These are phyloP conservation scores for Inonotus obliquus DNA, from an alignment of 1,284 basidiomycete genomes.

Conservation along the genomic window DNA sequence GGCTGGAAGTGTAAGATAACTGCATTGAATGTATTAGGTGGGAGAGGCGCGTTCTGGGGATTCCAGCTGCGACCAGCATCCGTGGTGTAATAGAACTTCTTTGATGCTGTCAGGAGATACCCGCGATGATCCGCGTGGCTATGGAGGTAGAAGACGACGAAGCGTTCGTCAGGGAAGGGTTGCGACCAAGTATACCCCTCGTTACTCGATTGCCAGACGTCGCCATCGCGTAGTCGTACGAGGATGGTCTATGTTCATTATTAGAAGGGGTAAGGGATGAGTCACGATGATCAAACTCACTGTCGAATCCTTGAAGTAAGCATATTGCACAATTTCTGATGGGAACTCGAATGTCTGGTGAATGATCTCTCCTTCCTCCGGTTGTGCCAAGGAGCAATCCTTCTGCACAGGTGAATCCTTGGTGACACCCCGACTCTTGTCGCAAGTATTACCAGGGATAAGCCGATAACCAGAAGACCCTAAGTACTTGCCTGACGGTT, in stretches of 20 bases:
- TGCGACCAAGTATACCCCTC: slow-evolving; percentile 92
- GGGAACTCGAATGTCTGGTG: slow-evolving; percentile 76
- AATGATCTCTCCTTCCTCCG: slow-evolving; percentile 65
- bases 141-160: slow-evolving; percentile 87
- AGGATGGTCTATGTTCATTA: slow-evolving; percentile 68
- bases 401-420: slow-evolving; percentile 69
- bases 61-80: slow-evolving; percentile 80
- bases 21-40: slow-evolving; percentile 78
- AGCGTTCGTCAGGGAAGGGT: slow-evolving; percentile 53
- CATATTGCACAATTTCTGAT: slow-evolving; percentile 65
- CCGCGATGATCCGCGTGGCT: slow-evolving; percentile 75
- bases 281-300: slow-evolving; percentile 33
- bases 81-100: slow-evolving; percentile 76
- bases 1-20: slow-evolving; percentile 88
- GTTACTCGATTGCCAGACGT: slow-evolving; percentile 90
- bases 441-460: slow-evolving; percentile 92
- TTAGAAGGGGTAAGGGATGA: background rate
- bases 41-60: slow-evolving; percentile 50
- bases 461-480: slow-evolving; percentile 91
- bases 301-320: slow-evolving; percentile 79
- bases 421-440: slow-evolving; percentile 41
- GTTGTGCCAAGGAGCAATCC: slow-evolving; percentile 74
- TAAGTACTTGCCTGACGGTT: slow-evolving; percentile 61
- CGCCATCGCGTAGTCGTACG: slow-evolving; percentile 71
- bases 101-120: slow-evolving; percentile 77